A percentile compares a stretch with the other conserved stretches of the same genome.
phyloP scores from a whole-genome alignment of 2,329 filamentous ascomycete species.

The Stemphylium beticola region DNA sequence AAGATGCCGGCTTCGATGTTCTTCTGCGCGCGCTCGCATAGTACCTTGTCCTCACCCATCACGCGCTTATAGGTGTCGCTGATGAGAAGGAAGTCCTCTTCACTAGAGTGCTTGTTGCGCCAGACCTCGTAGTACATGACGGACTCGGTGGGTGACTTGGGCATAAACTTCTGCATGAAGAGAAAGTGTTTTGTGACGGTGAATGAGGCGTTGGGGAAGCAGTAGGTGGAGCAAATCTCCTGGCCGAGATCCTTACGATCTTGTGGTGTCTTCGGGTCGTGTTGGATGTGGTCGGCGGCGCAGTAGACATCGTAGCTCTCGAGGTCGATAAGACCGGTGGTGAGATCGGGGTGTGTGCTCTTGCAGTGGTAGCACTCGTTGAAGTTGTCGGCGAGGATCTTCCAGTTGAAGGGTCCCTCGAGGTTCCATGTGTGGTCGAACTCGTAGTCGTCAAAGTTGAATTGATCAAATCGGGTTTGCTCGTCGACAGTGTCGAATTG shows the following conservation, averaged over 20 bases:
- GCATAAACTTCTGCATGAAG: constrained; percentile 68
- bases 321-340: constrained; percentile 62
- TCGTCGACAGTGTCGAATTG: constrained; percentile 41
- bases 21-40: constrained; percentile 65
- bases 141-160: constrained; percentile 57
- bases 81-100: constrained; percentile 64
- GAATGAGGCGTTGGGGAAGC: constrained; percentile 41
- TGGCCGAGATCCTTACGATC: constrained; percentile 33
- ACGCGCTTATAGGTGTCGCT: constrained; percentile 67
- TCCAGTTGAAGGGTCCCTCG: constrained; percentile 44
- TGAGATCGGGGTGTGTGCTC: constrained; percentile 64
- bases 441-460: constrained; percentile 52
- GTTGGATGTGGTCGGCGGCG: constrained; percentile 40
- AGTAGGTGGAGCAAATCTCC: constrained; percentile 40
- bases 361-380: constrained; percentile 71
- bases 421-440: constrained; percentile 52
- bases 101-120: constrained; percentile 65
- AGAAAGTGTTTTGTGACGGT: constrained; percentile 59
- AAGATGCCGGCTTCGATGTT: constrained; percentile 69
- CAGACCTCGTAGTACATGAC: constrained; percentile 69
- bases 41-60: constrained; percentile 68
- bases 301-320: constrained; percentile 56
- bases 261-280: constrained; percentile 39
- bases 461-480: constrained; percentile 43
- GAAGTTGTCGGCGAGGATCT: constrained; percentile 62